Evolutionary conservation across 257 asterid species (phyloP).

Genomic region (Gentiana straminea): DNA sequence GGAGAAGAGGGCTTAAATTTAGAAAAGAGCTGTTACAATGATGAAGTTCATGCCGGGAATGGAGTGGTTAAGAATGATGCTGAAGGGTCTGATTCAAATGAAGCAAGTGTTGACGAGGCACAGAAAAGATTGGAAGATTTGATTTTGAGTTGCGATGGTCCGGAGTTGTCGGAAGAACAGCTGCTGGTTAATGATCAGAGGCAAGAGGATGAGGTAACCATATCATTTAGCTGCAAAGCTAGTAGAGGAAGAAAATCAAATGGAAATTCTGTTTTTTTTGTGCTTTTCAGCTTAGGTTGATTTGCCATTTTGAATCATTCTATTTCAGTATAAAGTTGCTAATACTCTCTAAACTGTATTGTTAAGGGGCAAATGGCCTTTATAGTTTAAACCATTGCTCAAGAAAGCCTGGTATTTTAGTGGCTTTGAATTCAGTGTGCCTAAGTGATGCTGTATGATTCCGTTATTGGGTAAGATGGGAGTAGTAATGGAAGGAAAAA

Average conservation of each 20-base stretch:
- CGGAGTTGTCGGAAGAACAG: conserved; percentile 40
- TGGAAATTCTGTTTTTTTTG: no score
- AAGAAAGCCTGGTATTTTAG: no score
- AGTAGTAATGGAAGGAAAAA: no score
- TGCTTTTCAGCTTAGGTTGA: no score
- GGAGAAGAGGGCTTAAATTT: conserved; percentile 11
- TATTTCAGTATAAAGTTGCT: no score
- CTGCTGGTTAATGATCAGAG: conserved; percentile 49
- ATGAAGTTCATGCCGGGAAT: conserved; percentile 4
- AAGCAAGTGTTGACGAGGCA: conserved; percentile 20
- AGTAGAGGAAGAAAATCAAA: neutral
- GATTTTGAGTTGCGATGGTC: conserved; percentile 32
- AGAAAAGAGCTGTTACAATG: conserved; percentile 4
- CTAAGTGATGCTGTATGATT: no score
- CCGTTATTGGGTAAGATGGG: no score
- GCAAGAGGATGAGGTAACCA: conserved; percentile 76
- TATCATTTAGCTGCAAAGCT: conserved; percentile 3
- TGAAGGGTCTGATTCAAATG: conserved; percentile 14
- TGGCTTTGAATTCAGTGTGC: no score
- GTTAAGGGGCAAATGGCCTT: no score
- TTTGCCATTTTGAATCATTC: no score
- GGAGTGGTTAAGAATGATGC: conserved; percentile 11
- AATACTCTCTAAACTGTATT: no score
- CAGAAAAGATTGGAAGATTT: conserved; percentile 42
- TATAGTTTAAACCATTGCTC: no score